These are phyloP conservation scores for Globisporangium canariense DNA, from an alignment of 352 stramenopile species.

Conservation along the genomic window DNA sequence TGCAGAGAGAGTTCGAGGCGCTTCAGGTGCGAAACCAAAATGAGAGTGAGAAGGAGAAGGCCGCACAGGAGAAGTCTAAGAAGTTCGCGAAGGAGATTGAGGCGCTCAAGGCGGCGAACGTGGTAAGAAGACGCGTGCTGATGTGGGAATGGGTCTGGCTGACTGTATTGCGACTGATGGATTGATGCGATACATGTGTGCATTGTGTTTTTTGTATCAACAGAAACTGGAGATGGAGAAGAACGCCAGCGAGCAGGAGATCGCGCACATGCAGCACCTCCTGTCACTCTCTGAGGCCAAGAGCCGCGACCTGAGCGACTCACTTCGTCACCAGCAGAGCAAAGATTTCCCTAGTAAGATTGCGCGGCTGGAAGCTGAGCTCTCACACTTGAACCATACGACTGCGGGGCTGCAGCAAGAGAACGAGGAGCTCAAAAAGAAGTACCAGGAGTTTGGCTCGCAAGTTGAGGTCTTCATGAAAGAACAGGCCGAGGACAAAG, in stretches of 20 bases:
- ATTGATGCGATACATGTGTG: neutral
- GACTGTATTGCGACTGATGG: neutral
- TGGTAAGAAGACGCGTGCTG: neutral
- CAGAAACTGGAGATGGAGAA: slow-evolving; percentile 53
- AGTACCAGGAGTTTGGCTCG: slow-evolving; percentile 70
- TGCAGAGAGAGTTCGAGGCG: slow-evolving; percentile 39
- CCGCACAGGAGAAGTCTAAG: slow-evolving; percentile 17
- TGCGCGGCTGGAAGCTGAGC: slow-evolving; percentile 44
- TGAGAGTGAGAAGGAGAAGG: slow-evolving; percentile 24
- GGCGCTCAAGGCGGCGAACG: slow-evolving; percentile 26
- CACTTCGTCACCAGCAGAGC: slow-evolving; percentile 36
- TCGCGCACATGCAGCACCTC: slow-evolving; percentile 49
- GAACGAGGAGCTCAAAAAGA: slow-evolving; percentile 51
- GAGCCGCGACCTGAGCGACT: slow-evolving; percentile 33
- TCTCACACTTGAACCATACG: slow-evolving; percentile 35
- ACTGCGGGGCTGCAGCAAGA: slow-evolving; percentile 36
- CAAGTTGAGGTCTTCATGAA: slow-evolving; percentile 77
- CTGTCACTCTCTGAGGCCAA: slow-evolving; percentile 48
- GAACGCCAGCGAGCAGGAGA: slow-evolving; percentile 49
- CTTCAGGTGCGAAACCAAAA: slow-evolving; percentile 31
- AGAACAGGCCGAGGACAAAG: slow-evolving; percentile 56
- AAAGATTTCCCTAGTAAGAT: slow-evolving; percentile 52
- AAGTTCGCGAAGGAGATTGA: slow-evolving; percentile 32
- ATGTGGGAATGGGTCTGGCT: neutral
- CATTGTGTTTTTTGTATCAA: neutral